A percentile compares a stretch with the other conserved stretches of the same genome.
Evolutionary conservation across 1,284 basidiomycete species (phyloP).

Genomic region (Moesziomyces antarcticus): DNA sequence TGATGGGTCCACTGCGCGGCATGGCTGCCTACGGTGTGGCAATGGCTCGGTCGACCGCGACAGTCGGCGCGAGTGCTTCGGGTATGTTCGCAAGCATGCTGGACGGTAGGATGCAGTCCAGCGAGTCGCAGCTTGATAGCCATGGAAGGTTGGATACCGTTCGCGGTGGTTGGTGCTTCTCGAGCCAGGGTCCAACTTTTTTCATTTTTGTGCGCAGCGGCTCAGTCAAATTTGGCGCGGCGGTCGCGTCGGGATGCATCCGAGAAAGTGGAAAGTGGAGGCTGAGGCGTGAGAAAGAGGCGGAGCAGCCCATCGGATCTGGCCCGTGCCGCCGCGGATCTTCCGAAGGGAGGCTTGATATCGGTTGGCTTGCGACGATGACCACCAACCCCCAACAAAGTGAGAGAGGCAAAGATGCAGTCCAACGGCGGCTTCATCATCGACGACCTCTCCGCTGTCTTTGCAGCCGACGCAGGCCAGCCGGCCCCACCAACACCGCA

Average conservation of each 20-base stretch:
- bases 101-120: not conserved
- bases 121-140: not conserved
- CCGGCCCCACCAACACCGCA: slow-evolving; percentile 3
- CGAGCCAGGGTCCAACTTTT: not conserved
- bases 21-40: slow-evolving; percentile 2
- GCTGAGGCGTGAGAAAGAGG: not conserved
- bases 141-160: not conserved
- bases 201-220: too few species aligned
- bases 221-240: too few species aligned
- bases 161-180: not conserved
- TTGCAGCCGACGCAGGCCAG: slow-evolving; percentile 12
- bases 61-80: not conserved
- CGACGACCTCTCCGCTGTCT: slow-evolving; percentile 36
- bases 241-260: not conserved
- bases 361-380: not conserved
- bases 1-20: slow-evolving; percentile 28
- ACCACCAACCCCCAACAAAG: not conserved
- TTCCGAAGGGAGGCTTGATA: slow-evolving; percentile 7
- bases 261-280: slow-evolving; percentile 11
- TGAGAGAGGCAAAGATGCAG: slow-evolving; percentile 20
- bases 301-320: not conserved
- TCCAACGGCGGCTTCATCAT: slow-evolving; percentile 43
- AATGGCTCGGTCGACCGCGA: not conserved
- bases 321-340: slow-evolving; percentile 10
- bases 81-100: not conserved